phyloP scores from a whole-genome alignment of 441 rosid species.

The Populus hybrid region DNA sequence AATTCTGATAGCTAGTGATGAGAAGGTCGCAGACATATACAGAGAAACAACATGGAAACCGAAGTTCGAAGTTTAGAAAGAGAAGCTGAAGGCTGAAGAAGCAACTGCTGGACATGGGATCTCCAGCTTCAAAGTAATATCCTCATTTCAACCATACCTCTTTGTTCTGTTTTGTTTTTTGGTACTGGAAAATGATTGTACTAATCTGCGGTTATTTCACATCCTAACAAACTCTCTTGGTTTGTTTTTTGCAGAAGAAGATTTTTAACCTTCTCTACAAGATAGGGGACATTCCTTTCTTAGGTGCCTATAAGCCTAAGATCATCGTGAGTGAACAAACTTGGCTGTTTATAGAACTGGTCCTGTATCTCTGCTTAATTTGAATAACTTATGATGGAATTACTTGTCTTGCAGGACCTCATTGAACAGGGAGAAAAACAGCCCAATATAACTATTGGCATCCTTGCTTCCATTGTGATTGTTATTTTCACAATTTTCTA shows the following conservation, averaged over 20 bases:
- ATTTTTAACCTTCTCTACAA: constrained; percentile 75
- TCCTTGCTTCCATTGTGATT: constrained; percentile 49
- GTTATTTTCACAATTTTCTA: constrained; percentile 49
- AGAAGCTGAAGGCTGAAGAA: constrained; percentile 73
- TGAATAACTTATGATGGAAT: neutral
- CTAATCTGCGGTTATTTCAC: neutral
- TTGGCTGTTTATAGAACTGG: neutral
- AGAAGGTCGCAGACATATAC: constrained; percentile 60
- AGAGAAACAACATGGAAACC: constrained; percentile 71
- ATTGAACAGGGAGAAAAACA: constrained; percentile 88
- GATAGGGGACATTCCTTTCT: constrained; percentile 78
- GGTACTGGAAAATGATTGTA: neutral
- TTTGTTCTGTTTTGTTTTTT: neutral
- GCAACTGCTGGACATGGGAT: constrained; percentile 54
- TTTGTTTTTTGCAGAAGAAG: constrained; percentile 57
- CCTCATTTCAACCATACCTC: neutral
- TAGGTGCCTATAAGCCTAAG: constrained; percentile 55
- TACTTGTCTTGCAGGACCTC: constrained; percentile 46
- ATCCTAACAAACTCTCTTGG: constrained; percentile 6
- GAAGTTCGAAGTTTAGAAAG: constrained; percentile 71
- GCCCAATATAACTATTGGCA: constrained; percentile 75
- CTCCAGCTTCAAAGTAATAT: constrained; percentile 60
- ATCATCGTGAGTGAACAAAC: constrained; percentile 51
- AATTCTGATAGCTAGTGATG: constrained; percentile 71
- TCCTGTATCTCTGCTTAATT: neutral